A percentile compares a stretch with the other conserved stretches of the same genome.
Conservation (phyloP, 2,329 filamentous ascomycete species). For the Ceratocystis eucalypticola region DNA sequence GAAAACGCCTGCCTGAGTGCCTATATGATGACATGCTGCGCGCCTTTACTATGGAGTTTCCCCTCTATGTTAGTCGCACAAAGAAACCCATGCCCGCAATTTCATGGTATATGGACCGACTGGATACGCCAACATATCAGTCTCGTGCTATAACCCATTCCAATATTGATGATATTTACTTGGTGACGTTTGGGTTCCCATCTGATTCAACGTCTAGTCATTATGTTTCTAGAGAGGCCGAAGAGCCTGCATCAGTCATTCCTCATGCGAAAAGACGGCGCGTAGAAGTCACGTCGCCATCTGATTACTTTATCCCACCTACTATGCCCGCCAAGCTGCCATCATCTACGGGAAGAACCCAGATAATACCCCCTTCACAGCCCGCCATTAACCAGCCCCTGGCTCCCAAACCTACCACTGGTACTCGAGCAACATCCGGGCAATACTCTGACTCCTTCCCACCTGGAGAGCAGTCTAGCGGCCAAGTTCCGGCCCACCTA, state of each 20-base stretch:
- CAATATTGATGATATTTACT: constrained; percentile 26
- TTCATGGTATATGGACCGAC: constrained; percentile 31
- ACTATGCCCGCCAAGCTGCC: neutral
- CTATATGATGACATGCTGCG: constrained; percentile 42
- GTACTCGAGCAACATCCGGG: neutral
- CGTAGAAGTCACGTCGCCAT: neutral
- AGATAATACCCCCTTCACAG: neutral
- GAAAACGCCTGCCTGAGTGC: constrained; percentile 29
- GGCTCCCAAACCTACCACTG: neutral
- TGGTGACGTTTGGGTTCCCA: neutral
- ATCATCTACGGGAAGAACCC: neutral
- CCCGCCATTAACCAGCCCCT: neutral
- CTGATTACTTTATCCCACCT: neutral
- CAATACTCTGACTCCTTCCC: neutral
- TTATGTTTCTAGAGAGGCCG: neutral
- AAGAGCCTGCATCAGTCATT: neutral
- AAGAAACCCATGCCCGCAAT: constrained; percentile 27
- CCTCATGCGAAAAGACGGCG: neutral
- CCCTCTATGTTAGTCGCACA: constrained; percentile 28
- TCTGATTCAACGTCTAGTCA: neutral
- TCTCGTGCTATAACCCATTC: constrained; percentile 27
- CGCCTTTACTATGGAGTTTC: constrained; percentile 31
- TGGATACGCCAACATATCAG: constrained; percentile 24
- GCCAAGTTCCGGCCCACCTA: neutral
- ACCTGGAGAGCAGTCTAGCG: neutral